These are phyloP conservation scores for Hirschioporus abietinus DNA, from an alignment of 768 basidiomycete species.

Conservation along the genomic window DNA sequence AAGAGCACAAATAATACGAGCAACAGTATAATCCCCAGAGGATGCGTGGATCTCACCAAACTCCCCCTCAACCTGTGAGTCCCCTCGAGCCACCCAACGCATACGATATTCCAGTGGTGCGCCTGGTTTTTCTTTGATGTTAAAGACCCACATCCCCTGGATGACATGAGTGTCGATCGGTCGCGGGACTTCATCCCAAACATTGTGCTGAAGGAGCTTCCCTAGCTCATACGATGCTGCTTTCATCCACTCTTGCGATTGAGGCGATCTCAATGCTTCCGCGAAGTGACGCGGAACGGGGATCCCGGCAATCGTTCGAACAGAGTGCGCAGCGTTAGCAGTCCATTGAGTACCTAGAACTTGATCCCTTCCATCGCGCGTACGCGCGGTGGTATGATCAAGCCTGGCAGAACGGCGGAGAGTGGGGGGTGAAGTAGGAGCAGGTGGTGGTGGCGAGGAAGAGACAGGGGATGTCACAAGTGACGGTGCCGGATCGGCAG, in stretches of 20 bases:
- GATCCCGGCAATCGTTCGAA: background rate
- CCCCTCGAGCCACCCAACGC: slow-evolving; percentile 37
- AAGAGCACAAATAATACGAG: slow-evolving; percentile 29
- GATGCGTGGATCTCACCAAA: slow-evolving; percentile 37
- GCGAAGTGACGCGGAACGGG: slow-evolving; percentile 11
- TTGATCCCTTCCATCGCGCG: background rate
- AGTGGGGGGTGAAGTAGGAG: background rate
- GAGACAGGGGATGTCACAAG: no score
- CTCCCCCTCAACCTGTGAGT: slow-evolving; percentile 36
- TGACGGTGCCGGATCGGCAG: no score
- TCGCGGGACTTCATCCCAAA: slow-evolving; percentile 16
- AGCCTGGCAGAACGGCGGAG: background rate
- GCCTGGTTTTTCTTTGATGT: slow-evolving; percentile 23
- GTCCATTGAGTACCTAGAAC: background rate
- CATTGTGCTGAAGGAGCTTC: slow-evolving; percentile 12
- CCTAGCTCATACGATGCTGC: slow-evolving; percentile 21
- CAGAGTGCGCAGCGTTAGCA: background rate
- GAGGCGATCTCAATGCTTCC: slow-evolving; percentile 18
- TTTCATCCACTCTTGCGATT: slow-evolving; percentile 16
- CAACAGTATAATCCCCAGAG: background rate
- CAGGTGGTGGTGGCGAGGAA: background rate
- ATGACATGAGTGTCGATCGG: slow-evolving; percentile 21
- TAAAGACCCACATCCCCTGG: slow-evolving; percentile 23
- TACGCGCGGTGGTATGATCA: background rate
- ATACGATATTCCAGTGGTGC: slow-evolving; percentile 28